Evolutionary conservation across 2,329 filamentous ascomycete species (phyloP), one percentile per base, ranked within the genome.

Genomic region (Colletotrichum costaricense): DNA sequence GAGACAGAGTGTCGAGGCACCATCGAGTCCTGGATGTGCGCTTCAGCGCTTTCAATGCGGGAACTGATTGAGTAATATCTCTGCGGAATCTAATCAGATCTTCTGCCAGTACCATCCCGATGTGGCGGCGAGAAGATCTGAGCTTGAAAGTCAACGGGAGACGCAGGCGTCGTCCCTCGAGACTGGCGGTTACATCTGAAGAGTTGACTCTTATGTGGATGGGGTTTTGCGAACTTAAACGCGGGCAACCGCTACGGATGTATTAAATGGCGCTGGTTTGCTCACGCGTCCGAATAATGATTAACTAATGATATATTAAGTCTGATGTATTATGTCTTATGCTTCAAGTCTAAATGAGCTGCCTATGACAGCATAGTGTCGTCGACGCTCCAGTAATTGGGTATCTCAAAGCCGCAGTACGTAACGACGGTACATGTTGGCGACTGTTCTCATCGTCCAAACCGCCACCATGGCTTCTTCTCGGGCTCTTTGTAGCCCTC

Each of bases 401-500:
- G 60, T 54, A 63, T 63, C n/a, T 63, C 7, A 42, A 54, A 33
- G 26, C 49, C 22, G 24, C 59, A 33, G 7, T 30, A 63, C 22
- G 38, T 16, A n/a, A 46, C 8, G 12, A 49, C 11, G 26, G 24
- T 24, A 49, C 19, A n/a, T 24, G 14, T 30, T 19, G 28, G 38
- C 26, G 26, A 14, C 9, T n/a, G 8, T 12, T 14, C 14, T 62
- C n/a, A 68, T 38, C 19, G 58, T 38, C 62, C 57, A n/a, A 66
- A 71, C 12, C 66, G 58, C 72, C 76, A 77, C 35, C 60, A 56
- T 7, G 62, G 73, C 55, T 75, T 75, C 30, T 78, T 76, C 65
- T 80, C 75, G 72, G 82, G 77, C 16, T 79, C 79, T 16, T 84
- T 84, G 63, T 88, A 89, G 26, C 89, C 88, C 83, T 96, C 95